These are phyloP conservation scores for Mortierella sp. DNA, from an alignment of 371 early-diverging fungal species.

Conservation along the genomic window DNA sequence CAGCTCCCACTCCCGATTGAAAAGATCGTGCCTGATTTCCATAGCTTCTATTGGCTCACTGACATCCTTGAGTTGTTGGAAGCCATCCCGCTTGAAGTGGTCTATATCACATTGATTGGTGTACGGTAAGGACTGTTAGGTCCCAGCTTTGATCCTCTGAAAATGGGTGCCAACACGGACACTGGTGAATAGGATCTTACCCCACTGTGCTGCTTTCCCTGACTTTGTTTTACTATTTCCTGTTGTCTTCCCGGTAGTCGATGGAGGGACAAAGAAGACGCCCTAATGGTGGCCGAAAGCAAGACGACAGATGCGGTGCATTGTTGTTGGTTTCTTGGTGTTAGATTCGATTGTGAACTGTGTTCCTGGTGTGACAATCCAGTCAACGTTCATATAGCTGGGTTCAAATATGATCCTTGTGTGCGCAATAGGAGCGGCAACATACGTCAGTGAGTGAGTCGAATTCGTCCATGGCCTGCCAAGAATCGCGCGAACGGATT, in stretches of 20 bases:
- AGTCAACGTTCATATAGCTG: no score
- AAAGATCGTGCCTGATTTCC: conserved; percentile 58
- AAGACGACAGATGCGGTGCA: no score
- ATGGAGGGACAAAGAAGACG: conserved; percentile 49
- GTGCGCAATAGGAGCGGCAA: not conserved
- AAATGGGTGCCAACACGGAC: not conserved
- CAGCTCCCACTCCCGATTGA: conserved; percentile 60
- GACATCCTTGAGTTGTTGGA: conserved; percentile 64
- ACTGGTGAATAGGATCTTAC: not conserved
- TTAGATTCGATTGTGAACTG: not conserved
- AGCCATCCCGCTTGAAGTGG: conserved; percentile 53
- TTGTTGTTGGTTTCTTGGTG: not conserved
- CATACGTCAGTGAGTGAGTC: conserved; percentile 53
- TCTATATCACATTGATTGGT: not conserved
- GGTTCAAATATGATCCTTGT: not conserved
- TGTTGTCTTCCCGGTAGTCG: not conserved
- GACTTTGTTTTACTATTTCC: conserved; percentile 11
- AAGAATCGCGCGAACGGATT: not conserved
- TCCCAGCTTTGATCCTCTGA: not conserved
- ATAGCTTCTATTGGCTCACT: conserved; percentile 62
- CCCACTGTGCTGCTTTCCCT: not conserved
- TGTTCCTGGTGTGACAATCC: no score
- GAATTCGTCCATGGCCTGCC: conserved; percentile 45
- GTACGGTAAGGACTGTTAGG: not conserved
- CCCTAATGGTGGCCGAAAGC: conserved; percentile 17